phyloP scores from a whole-genome alignment of 192 early-diverging fungal species.

The Gamsiella multidivaricata region DNA sequence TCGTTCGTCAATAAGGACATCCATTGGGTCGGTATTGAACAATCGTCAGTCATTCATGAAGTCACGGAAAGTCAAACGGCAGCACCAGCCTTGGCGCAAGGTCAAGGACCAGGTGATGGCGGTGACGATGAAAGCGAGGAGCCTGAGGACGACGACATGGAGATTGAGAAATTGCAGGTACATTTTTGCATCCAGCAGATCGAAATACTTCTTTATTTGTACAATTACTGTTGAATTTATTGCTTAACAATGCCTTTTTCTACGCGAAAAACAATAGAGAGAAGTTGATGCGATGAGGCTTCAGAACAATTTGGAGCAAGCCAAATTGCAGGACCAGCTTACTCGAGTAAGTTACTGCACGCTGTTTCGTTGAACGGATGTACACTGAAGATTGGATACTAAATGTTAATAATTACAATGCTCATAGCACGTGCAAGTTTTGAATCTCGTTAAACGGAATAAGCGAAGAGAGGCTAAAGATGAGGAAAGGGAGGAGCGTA shows the following conservation, averaged over 20 bases:
- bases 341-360: slow-evolving; percentile 44
- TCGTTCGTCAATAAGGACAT: slow-evolving; percentile 71
- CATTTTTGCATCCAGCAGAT: too few species aligned
- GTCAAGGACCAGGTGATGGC: slow-evolving; percentile 1
- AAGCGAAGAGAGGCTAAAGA: slow-evolving; percentile 29
- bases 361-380: too few species aligned
- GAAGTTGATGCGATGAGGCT: slow-evolving; percentile 26
- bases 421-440: slow-evolving; percentile 43
- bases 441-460: slow-evolving; percentile 38
- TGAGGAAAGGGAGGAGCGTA: slow-evolving; percentile 29
- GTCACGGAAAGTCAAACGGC: slow-evolving; percentile 7
- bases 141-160: slow-evolving; percentile 48
- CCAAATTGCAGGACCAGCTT: slow-evolving; percentile 40
- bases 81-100: background rate
- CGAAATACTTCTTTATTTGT: background rate
- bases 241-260: too few species aligned
- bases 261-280: slow-evolving; percentile 1
- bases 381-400: background rate
- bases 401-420: background rate
- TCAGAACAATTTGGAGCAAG: slow-evolving; percentile 22
- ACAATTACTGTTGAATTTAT: too few species aligned
- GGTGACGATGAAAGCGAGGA: slow-evolving; percentile 46
- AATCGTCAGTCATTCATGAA: slow-evolving; percentile 34
- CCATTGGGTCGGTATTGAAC: slow-evolving; percentile 69
- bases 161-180: slow-evolving; percentile 46